Conservation (phyloP, 2,329 filamentous ascomycete genomes). For the Hypoxylon sp. region DNA sequence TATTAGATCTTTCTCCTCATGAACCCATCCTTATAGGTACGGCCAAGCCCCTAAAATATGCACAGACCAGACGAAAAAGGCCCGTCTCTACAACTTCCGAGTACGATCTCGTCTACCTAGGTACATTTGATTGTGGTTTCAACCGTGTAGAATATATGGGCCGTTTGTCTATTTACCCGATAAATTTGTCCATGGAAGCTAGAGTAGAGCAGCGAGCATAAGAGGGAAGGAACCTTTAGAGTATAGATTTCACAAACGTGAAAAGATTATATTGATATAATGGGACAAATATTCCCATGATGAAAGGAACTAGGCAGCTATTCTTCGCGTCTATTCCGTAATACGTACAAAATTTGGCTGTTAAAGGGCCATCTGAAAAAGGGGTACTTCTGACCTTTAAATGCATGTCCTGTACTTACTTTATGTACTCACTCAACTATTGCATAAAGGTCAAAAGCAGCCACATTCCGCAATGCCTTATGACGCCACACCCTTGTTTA, state of each 20-base stretch:
- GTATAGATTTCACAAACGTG: no score
- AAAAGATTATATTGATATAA: no score
- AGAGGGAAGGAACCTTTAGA: background rate
- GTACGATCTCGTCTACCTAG: conserved; percentile 7
- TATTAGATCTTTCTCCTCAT: conserved; percentile 27
- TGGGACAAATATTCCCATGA: no score
- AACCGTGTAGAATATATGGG: conserved; percentile 62
- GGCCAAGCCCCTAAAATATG: conserved; percentile 6
- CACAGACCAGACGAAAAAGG: background rate
- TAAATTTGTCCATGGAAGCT: conserved; percentile 74
- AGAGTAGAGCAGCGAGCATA: background rate
- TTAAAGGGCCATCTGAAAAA: no score
- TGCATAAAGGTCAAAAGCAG: conserved; percentile 1
- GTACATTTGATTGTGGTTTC: conserved; percentile 6
- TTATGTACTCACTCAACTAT: background rate
- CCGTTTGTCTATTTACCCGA: conserved; percentile 64
- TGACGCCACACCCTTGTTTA: conserved; percentile 3
- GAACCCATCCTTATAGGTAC: no score
- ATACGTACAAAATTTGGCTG: no score
- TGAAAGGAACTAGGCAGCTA: no score
- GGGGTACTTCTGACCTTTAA: no score
- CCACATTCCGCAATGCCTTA: conserved; percentile 1
- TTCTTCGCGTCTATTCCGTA: no score
- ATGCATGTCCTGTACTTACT: background rate
- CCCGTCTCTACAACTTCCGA: background rate